A percentile compares a stretch with the other conserved stretches of the same genome.
phyloP scores from a whole-genome alignment of 331 rosid genomes.

The Malus hybrid region DNA sequence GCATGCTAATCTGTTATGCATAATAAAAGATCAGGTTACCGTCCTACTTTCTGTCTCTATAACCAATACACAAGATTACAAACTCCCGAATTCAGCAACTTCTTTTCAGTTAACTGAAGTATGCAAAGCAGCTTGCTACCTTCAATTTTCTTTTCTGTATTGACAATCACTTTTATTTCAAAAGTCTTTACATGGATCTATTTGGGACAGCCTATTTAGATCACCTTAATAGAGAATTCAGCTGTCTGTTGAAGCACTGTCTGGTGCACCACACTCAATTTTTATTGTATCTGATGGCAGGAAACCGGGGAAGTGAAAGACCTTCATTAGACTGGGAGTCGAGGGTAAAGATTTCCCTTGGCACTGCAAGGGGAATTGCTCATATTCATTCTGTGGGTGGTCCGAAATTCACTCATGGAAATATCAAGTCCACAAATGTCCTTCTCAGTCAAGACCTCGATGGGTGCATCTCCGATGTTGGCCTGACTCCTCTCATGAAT shows the following conservation, averaged over 20 bases:
- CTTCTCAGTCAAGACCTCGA: constrained; percentile 73
- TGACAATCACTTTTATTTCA: not conserved
- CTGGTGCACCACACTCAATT: not conserved
- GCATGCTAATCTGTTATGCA: not conserved
- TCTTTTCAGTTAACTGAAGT: not conserved
- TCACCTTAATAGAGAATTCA: not conserved
- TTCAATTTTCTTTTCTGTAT: not conserved
- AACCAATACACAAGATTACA: not conserved
- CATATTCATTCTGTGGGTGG: constrained; percentile 81
- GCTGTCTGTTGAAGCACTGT: not conserved
- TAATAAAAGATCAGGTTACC: not conserved
- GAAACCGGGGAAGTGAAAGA: constrained; percentile 64
- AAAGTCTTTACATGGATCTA: not conserved
- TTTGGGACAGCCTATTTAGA: not conserved
- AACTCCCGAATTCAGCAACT: not conserved
- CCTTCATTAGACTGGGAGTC: constrained; percentile 82
- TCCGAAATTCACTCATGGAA: constrained; percentile 77
- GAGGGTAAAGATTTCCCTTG: constrained; percentile 65
- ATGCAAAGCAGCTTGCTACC: not conserved
- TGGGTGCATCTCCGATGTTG: constrained; percentile 84
- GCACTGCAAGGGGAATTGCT: constrained; percentile 79
- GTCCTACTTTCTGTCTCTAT: not conserved
- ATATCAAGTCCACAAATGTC: constrained; percentile 81
- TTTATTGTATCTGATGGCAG: constrained; percentile 36
- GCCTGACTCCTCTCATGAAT: constrained; percentile 76